Base-by-base conservation (phyloP, 2,329 filamentous ascomycete genomes). In the Microcyclospora tardicrescens region DNA sequence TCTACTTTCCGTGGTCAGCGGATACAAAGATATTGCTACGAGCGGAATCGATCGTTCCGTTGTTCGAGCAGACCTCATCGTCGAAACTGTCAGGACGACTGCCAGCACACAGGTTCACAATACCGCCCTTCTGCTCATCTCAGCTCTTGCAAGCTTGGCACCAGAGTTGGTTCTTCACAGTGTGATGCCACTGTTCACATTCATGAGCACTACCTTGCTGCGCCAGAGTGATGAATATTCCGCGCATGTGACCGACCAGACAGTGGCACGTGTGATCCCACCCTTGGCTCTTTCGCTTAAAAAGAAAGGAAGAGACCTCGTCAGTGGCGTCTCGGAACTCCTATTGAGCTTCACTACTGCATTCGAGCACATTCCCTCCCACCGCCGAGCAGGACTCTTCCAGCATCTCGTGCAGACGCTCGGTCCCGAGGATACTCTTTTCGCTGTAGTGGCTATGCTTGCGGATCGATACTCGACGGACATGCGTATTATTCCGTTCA, bases 151-250 rank as follows among this genome's bases (percentile, higher is more conserved):
- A 15, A 81, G 81, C 30, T 83, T 87, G 49, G 84, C 85, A 0
- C 91, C 93, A 0, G 87, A 94, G 58, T 67, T 93, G 35, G 84
- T 98, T 2, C 71, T 98, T 41, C 89, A 98, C 62, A 95, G 86
- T 51, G 84, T 98, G 38, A 98, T 98, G 91, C 91, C 91, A 10
- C 89, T 98, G 37, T 98, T 98, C 64, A 96, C 91, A 0, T 95
- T 96, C 58, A 95, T 96, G 80, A 86, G 89, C 32, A 82, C 81
- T 33, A 94, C 84, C 3, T 80, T 95, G 14, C 72, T 98, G 36
- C 79, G 84, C 35, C 89, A 95, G 63, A 85, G 84, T 51, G 93
- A 98, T 53, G 89, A 96, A 51, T 96, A 95, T 63, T 96, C 91
- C 15, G 86, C 87, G 10, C 84, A 94, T 58, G 89, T 98, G 27